phyloP scores from a whole-genome alignment of 2,329 filamentous ascomycete species.

The Didymella segeticola region DNA sequence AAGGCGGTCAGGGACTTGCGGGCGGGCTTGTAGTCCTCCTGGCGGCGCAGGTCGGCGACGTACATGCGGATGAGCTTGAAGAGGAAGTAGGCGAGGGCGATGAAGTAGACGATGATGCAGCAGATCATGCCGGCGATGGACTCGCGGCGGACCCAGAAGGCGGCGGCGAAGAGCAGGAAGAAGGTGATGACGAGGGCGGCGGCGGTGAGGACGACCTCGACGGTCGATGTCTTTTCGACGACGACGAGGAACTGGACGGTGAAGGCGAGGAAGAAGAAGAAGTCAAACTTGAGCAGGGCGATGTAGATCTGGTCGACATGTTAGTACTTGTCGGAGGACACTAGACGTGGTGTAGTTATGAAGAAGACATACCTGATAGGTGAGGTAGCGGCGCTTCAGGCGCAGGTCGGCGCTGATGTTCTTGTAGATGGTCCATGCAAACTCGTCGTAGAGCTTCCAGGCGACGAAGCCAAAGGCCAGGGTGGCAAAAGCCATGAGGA shows the following conservation, averaged over 20 bases:
- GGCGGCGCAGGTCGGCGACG: slow-evolving; percentile 58
- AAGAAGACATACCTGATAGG: slow-evolving; percentile 92
- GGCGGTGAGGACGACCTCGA: slow-evolving; percentile 86
- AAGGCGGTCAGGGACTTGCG: slow-evolving; percentile 89
- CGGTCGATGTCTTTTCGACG: slow-evolving; percentile 69
- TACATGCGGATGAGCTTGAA: slow-evolving; percentile 99
- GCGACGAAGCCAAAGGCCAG: slow-evolving; percentile 76
- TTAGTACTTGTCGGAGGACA: slow-evolving; percentile 12
- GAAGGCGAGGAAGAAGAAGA: slow-evolving; percentile 99
- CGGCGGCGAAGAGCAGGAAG: slow-evolving; percentile 82
- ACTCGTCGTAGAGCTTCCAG: slow-evolving; percentile 98
- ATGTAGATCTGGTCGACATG: slow-evolving; percentile 81
- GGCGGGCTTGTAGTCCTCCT: slow-evolving; percentile 74
- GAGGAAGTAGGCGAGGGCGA: slow-evolving; percentile 90
- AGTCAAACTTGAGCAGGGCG: slow-evolving; percentile 96
- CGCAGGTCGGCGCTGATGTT: slow-evolving; percentile 96
- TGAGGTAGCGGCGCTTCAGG: slow-evolving; percentile 95
- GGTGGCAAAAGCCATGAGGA: slow-evolving; percentile 78
- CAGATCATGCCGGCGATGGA: slow-evolving; percentile 77
- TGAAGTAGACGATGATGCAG: slow-evolving; percentile 85
- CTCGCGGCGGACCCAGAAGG: slow-evolving; percentile 84
- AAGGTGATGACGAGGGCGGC: slow-evolving; percentile 92
- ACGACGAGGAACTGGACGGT: slow-evolving; percentile 98
- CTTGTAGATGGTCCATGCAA: slow-evolving; percentile 99
- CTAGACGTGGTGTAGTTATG: not conserved